Base-by-base conservation (phyloP, 495 filamentous ascomycete genomes). In the Aspergillus egyptiacus region DNA sequence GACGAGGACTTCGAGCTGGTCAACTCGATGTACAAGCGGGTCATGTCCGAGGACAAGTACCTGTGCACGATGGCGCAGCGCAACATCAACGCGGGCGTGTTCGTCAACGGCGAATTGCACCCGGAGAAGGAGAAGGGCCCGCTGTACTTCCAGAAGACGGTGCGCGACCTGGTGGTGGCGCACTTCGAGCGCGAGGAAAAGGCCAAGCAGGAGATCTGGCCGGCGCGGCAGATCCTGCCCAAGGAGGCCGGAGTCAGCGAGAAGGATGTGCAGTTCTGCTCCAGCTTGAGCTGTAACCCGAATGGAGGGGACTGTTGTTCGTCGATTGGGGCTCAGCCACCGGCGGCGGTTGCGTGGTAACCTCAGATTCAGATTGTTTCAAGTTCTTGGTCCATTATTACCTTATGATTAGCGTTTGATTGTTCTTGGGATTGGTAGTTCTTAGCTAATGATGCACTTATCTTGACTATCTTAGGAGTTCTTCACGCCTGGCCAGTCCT, bases 11-110 rank as follows among this genome's bases (percentile, higher is more conserved):
- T 77, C 48, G 48, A 70, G 3, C 34, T 60, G 2, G 64, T 72
- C 57, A 68, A 63, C 48, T 14, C 63, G 14, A 57, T 69, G 14
- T 74, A 72, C 59, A 70, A 72, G 46, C 66, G 62, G 2, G 62
- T 76, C 39, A 62, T 73, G 63, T 57, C 61, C 5, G 72, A 78
- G 47, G 71, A 75, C 59, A 72, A 72, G 35, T 48, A 61, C 25
- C 67, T 74, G n/a, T 76, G 68, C 54, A 54, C 49, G 7, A 34
- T 57, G 0, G 58, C 67, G 5, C 73, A 78, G 58, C 63, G 66
- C 59, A 74, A 72, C 40, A 57, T 79, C 19, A 65, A 66, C 46
- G 51, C 52, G 1, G 68, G 71, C 5, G 63, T 70, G 5, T 76
- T 68, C 39, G 60, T 67, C 20, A 73, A 69, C 35, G 72, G 70